phyloP scores from a whole-genome alignment of 352 stramenopile species.

The Globisporangium paddicum region DNA sequence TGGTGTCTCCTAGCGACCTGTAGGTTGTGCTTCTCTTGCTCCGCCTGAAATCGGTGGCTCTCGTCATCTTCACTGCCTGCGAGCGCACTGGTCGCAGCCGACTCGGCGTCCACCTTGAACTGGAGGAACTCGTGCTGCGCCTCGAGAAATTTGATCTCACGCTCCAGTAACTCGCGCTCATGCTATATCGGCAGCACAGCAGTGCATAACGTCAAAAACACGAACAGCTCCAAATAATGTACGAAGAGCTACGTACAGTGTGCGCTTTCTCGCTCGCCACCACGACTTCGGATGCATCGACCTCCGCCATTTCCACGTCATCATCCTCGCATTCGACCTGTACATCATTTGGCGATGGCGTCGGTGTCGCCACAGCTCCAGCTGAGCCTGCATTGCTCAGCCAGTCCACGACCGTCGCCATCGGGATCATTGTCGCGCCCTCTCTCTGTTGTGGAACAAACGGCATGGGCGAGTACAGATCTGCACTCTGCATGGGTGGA shows the following conservation, averaged over 20 bases:
- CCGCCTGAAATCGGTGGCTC: conserved; percentile 7
- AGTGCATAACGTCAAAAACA: not conserved
- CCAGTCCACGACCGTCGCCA: conserved; percentile 3
- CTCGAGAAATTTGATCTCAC: conserved; percentile 52
- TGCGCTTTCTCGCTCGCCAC: not conserved
- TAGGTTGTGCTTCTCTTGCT: conserved; percentile 24
- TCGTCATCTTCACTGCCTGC: conserved; percentile 5
- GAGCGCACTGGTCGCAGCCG: not conserved
- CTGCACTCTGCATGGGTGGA: not conserved
- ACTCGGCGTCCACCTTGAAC: conserved; percentile 28
- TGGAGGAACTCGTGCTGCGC: conserved; percentile 43
- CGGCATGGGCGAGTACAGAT: not conserved
- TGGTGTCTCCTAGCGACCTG: conserved; percentile 23
- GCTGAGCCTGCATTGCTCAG: not conserved
- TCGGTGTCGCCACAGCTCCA: not conserved
- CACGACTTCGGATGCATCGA: not conserved
- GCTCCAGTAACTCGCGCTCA: conserved; percentile 26
- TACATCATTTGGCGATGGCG: not conserved
- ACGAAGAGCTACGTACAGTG: not conserved
- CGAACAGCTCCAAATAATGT: no score
- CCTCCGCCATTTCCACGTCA: not conserved
- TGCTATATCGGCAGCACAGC: not conserved
- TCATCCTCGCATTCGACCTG: not conserved
- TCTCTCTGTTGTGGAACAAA: not conserved
- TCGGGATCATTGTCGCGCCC: not conserved